These are phyloP conservation scores for Xanthoconium separans DNA, from an alignment of 1,284 basidiomycete genomes.

Conservation along the genomic window DNA sequence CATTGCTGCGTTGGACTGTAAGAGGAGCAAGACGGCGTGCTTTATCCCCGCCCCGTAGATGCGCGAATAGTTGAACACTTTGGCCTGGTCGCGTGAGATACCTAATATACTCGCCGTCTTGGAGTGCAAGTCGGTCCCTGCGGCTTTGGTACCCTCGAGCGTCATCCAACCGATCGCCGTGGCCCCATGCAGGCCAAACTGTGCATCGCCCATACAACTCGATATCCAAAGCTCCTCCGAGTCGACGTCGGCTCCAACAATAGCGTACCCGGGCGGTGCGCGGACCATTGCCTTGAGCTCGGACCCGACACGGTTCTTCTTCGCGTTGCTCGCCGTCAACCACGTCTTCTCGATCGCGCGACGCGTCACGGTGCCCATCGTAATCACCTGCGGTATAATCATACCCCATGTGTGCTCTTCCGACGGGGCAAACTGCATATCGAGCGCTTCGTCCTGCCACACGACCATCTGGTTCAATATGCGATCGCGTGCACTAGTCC, in stretches of 20 bases:
- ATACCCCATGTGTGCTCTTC: conserved; percentile 71
- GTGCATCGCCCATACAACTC: conserved; percentile 96
- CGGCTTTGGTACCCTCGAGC: conserved; percentile 95
- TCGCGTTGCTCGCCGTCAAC: conserved; percentile 98
- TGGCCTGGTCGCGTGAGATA: conserved; percentile 93
- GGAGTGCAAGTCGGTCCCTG: conserved; percentile 95
- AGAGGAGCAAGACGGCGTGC: conserved; percentile 86
- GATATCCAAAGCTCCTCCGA: conserved; percentile 99
- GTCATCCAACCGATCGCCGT: conserved; percentile 99
- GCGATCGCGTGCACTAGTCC: conserved; percentile 93
- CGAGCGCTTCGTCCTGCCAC: conserved; percentile 60
- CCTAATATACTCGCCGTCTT: conserved; percentile 95
- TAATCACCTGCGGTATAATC: conserved; percentile 94
- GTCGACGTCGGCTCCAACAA: conserved; percentile 98
- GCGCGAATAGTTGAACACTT: conserved; percentile 99
- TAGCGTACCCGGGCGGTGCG: conserved; percentile 89
- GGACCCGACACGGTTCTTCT: conserved; percentile 94
- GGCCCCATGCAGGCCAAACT: conserved; percentile 96
- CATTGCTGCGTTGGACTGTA: conserved; percentile 86
- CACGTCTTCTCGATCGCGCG: conserved; percentile 98
- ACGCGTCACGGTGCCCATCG: conserved; percentile 98
- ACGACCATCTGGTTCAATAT: conserved; percentile 94
- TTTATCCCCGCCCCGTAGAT: conserved; percentile 98
- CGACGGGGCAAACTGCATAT: conserved; percentile 47
- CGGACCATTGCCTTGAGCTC: conserved; percentile 98